These are phyloP conservation scores for Sugiyamaella floridensis DNA, from an alignment of 805 yeast genomes.

Conservation along the genomic window DNA sequence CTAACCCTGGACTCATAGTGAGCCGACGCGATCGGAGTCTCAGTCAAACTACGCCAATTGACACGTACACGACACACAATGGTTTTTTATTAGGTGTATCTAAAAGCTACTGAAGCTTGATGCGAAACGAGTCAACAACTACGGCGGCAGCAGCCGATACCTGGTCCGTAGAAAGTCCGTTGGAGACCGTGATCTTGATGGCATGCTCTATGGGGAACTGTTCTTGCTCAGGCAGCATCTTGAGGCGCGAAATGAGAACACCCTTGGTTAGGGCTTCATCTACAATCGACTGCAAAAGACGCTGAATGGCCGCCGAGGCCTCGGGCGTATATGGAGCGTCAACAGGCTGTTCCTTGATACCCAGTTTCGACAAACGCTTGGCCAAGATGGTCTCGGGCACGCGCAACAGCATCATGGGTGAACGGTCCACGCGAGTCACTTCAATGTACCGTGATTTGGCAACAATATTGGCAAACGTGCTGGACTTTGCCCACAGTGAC, in stretches of 20 bases:
- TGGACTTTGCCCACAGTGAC: constrained; percentile 7
- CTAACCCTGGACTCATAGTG: neutral
- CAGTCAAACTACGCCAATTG: no score
- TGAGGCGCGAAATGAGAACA: constrained; percentile 59
- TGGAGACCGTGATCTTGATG: constrained; percentile 42
- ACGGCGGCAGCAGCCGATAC: constrained; percentile 37
- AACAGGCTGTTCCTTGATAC: constrained; percentile 26
- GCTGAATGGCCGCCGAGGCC: constrained; percentile 36
- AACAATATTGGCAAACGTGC: constrained; percentile 5
- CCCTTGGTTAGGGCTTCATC: constrained; percentile 46
- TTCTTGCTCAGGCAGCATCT: constrained; percentile 64
- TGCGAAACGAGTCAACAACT: constrained; percentile 22
- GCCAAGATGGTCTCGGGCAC: constrained; percentile 34
- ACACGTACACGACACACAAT: neutral
- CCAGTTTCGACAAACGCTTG: constrained; percentile 1
- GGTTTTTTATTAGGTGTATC: neutral
- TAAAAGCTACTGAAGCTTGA: neutral
- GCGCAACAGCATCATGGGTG: constrained; percentile 66
- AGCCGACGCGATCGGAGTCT: no score
- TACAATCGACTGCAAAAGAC: constrained; percentile 61
- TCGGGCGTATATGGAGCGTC: neutral
- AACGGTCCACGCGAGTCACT: constrained; percentile 49
- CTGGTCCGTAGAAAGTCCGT: constrained; percentile 40
- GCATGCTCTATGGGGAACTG: constrained; percentile 61
- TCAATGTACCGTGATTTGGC: constrained; percentile 29